Evolutionary conservation across 2,329 filamentous ascomycete genomes (phyloP), one percentile per base, ranked within the genome.

Genomic region (Arthrobotrys megalospora): DNA sequence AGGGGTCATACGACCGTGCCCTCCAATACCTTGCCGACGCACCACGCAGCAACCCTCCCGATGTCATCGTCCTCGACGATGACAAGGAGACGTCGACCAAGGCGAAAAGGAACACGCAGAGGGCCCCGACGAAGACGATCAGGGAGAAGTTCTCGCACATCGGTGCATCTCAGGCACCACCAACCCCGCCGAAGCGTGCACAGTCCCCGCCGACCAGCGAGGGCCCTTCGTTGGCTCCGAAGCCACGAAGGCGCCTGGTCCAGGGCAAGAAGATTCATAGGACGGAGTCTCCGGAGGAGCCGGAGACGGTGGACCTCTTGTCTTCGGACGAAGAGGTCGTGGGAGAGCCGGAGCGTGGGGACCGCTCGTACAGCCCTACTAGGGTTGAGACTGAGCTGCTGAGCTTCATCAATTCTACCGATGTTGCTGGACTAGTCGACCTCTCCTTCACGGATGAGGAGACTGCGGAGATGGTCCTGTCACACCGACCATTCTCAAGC

Each of bases 331-430:
- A 85, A 53, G 84, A 83, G 8, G 84, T 83, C 21, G 83, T 83
- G 24, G 80, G 71, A 28, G 80, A 76, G 12, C 70, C 62, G 28
- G 82, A 83, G 19, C 3, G 85, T 85, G 50, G 85, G 28, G 84
- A 86, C 63, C 83, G 84, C 14, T 8, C 1, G n/a, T 47, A 58
- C 19, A 32, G 58, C 38, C 58, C 45, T 12, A 38, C 69, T 14
- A 34, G 34, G 21, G 83, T 89, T 47, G 87, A 89, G 34, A 82
- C 82, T 3, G 88, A 88, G 69, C 89, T 97, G 6, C 86, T 98
- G 32, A 88, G 90, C 6, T 96, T 94, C 82, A 90, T 99, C 84
- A 98, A 98, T 82, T 90, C 87, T 0, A 96, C 93, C 83, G 89
- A 90, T 4, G 86, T 89, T 8, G 88, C 91, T 41, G 93, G 95